phyloP scores from a whole-genome alignment of 306 rosid genomes.

The Vicia villosa region DNA sequence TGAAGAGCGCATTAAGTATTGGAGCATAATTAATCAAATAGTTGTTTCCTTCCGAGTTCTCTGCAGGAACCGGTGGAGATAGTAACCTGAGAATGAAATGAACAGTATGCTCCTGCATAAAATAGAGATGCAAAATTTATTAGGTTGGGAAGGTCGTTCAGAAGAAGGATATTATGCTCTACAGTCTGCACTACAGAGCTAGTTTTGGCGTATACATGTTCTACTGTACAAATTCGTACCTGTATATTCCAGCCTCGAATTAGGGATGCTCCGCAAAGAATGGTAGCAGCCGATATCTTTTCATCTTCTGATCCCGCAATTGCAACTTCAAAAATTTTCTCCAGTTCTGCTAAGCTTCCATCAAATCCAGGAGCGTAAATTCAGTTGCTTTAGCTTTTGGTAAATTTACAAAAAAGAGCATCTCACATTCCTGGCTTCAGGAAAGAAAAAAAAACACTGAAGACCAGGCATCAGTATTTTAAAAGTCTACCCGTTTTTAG shows the following conservation, averaged over 20 bases:
- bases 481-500: slow-evolving; percentile 32
- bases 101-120: slow-evolving; percentile 88
- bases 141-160: slow-evolving; percentile 32
- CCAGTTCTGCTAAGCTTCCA: slow-evolving; percentile 99
- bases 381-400: slow-evolving; percentile 91
- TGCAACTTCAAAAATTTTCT: slow-evolving; percentile 84
- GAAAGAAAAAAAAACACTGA: slow-evolving; percentile 74
- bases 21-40: slow-evolving; percentile 84
- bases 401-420: slow-evolving; percentile 88
- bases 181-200: slow-evolving; percentile 16
- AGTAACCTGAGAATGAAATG: slow-evolving; percentile 78
- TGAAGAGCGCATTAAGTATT: slow-evolving; percentile 72
- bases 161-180: slow-evolving; percentile 16
- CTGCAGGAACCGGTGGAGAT: slow-evolving; percentile 79
- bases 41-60: slow-evolving; percentile 59
- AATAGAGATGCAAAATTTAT: slow-evolving; percentile 33
- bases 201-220: slow-evolving; percentile 13
- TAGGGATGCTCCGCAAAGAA: slow-evolving; percentile 94
- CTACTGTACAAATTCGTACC: slow-evolving; percentile 51
- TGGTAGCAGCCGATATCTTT: slow-evolving; percentile 87
- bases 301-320: slow-evolving; percentile 84
- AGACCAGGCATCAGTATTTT: slow-evolving; percentile 64
- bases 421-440: slow-evolving; percentile 91
- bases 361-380: slow-evolving; percentile 98
- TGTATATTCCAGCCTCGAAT: slow-evolving; percentile 95